Base-by-base conservation (phyloP, 257 asterid species). In the Ilex asprella region DNA sequence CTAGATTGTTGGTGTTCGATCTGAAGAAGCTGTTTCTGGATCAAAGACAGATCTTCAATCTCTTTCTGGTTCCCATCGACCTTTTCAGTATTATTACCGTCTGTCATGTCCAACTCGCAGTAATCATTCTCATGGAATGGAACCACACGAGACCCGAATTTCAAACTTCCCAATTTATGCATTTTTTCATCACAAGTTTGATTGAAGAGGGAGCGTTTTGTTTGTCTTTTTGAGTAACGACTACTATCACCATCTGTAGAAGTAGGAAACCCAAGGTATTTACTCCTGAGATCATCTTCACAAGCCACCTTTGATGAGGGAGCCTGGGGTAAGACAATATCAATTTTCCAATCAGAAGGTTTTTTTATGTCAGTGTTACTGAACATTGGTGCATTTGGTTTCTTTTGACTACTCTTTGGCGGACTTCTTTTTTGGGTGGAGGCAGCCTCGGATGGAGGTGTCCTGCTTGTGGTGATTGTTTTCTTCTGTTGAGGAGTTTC, bases 1-100 rank as follows among this genome's bases (percentile, higher is more conserved):
- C 80, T 79, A 1, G 92, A 84, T 66, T 91, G 98, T 73, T 91
- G 98, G 66, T 65, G 79, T 75, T 88, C 96, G 21, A 91, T 91
- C 72, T 84, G 91, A 67, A 39, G 62, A 61, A 91, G 95, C 53
- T 91, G 96, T 64, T 74, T 76, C 8, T 75, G 83, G 51, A 91
- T 84, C 60, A 84, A 72, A 63, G 87, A 74, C n/a, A 91, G 51
- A 54, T 76, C 84, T 70, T 84, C 94, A 1, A 74, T 76, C 81
- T 88, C 98, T 67, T 70, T 68, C 30, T 64, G 73, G 67, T 67
- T 71, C 60, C 58, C 82, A 32, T 49, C 21, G 4, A 55, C 49
- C 35, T 59, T 72, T 51, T 71, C 77, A 21, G 49, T 46, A 14
- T 63, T 41, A 51, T n/a, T 61, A 12, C 16, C 46, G 58, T 53